Percentiles rank a stretch among this genome's conserved stretches.
phyloP scores from a whole-genome alignment of 352 stramenopile species.

The Pythium coloratum region DNA sequence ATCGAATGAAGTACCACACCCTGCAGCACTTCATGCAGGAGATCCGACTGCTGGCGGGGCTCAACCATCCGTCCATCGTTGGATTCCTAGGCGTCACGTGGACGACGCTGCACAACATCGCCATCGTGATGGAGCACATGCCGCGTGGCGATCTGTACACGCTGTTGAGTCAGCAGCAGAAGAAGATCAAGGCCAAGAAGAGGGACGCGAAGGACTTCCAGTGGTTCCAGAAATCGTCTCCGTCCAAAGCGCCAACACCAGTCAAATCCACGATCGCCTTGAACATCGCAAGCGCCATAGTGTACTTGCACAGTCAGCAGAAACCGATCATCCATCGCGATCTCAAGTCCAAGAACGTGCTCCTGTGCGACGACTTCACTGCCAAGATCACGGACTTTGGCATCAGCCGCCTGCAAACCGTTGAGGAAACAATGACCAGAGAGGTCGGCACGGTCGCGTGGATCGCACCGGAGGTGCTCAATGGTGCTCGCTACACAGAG shows the following conservation, averaged over 20 bases:
- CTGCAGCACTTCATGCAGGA: constrained; percentile 35
- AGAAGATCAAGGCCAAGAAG: constrained; percentile 2
- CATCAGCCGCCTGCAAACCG: constrained; percentile 26
- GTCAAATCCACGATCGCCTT: constrained; percentile 15
- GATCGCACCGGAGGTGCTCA: constrained; percentile 43
- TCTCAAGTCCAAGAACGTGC: constrained; percentile 17
- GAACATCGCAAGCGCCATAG: constrained; percentile 20
- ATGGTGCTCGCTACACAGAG: constrained; percentile 33
- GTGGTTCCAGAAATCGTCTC: constrained; percentile 7
- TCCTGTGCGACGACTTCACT: constrained; percentile 9
- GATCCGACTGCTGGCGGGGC: constrained; percentile 29
- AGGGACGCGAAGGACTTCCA: constrained; percentile 9
- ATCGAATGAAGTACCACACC: constrained; percentile 21
- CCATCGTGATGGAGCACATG: constrained; percentile 39
- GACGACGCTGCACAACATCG: constrained; percentile 32
- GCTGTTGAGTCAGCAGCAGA: constrained; percentile 24
- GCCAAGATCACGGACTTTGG: constrained; percentile 40
- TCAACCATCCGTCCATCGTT: constrained; percentile 39
- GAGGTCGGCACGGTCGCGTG: constrained; percentile 38
- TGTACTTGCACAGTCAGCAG: constrained; percentile 22
- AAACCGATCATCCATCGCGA: constrained; percentile 19
- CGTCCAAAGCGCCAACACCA: neutral
- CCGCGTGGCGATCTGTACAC: constrained; percentile 29
- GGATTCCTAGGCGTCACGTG: constrained; percentile 34
- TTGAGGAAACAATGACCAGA: constrained; percentile 36